A percentile compares a stretch with the other conserved stretches of the same genome.
Evolutionary conservation across 1,284 basidiomycete species (phyloP).

Genomic region (Tilletia setariae): DNA sequence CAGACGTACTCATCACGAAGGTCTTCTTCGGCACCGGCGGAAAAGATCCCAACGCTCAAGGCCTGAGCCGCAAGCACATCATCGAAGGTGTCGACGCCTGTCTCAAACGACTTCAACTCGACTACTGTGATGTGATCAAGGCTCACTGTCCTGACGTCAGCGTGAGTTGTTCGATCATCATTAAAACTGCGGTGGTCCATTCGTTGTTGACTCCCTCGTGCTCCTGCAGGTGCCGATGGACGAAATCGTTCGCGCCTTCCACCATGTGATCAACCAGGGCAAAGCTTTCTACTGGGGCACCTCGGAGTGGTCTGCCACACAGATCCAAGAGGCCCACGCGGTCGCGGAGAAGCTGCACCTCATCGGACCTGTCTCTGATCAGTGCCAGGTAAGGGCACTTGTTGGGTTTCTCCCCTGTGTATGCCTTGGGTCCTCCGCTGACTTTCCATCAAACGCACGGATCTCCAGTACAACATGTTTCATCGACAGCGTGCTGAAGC

Average conservation of each 20-base stretch:
- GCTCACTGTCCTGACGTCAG: conserved; percentile 63
- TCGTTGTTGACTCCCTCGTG: too few relatives aligned
- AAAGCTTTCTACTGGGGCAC: conserved; percentile 70
- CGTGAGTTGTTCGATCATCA: too few relatives aligned
- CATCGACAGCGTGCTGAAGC: conserved; percentile 73
- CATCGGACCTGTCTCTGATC: conserved; percentile 70
- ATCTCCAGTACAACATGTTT: conserved; percentile 62
- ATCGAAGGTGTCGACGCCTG: conserved; percentile 72
- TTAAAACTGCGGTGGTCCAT: too few relatives aligned
- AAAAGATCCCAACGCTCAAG: conserved; percentile 59
- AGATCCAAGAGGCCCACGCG: conserved; percentile 72
- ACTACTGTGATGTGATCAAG: conserved; percentile 62
- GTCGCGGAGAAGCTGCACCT: conserved; percentile 70
- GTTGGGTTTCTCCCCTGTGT: too few relatives aligned
- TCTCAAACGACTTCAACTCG: conserved; percentile 68
- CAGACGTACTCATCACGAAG: conserved; percentile 67
- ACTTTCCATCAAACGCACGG: too few relatives aligned
- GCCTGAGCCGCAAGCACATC: conserved; percentile 74
- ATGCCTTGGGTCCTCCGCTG: too few relatives aligned
- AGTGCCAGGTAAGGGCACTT: conserved; percentile 61
- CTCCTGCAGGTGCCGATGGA: conserved; percentile 61
- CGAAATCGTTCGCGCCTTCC: conserved; percentile 66
- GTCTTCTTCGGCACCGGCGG: conserved; percentile 61
- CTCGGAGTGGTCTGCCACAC: conserved; percentile 72
- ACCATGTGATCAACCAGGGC: conserved; percentile 58